Base-by-base conservation (phyloP, 441 rosid genomes). In the Gossypium gossypioides region DNA sequence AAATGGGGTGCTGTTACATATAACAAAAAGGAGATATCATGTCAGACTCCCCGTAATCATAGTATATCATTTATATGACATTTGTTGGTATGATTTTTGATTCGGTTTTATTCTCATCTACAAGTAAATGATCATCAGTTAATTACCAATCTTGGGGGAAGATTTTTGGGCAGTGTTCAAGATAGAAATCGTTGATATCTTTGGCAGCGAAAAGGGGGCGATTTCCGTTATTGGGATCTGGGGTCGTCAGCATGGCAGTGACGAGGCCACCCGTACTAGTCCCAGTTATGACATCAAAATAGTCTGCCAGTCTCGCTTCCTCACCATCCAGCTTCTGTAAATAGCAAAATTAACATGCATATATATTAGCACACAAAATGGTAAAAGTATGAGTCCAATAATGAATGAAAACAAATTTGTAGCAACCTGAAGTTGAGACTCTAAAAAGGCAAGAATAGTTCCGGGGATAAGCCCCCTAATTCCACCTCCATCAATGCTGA, bases 181-280 rank as follows among this genome's bases (percentile, higher is more conserved):
- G 80, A 55, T 86, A 86, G 50, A 84, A 86, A 0, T 82, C 78
- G 8, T 76, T 84, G 59, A 86, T 84, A 10, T 86, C 86, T 48
- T 78, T 78, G 48, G 87, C 90, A 4, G 85, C 79, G 55, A 78
- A 84, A 9, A 83, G 68, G 7, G 90, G 90, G 1, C 90, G 81
- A 16, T 81, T 80, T 6, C 16, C 21, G 22, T 59, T 10, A 55
- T 81, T 58, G 3, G 68, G 68, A 63, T 63, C 44, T 5, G 90
- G 90, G 37, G 84, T 48, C 0, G 85, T 80, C 5, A 86, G 76
- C 90, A 86, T 86, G 77, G 86, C 84, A 4, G 90, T 84, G 10
- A 86, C 86, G 0, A 86, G 80, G 21, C 90, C 90, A n/a, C 90
- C 90, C 0, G 90, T 86, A 77, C 90, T 86, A 57, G 90, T 86